phyloP scores from a whole-genome alignment of 2,329 filamentous ascomycete genomes.

The Arthroderma sp. region DNA sequence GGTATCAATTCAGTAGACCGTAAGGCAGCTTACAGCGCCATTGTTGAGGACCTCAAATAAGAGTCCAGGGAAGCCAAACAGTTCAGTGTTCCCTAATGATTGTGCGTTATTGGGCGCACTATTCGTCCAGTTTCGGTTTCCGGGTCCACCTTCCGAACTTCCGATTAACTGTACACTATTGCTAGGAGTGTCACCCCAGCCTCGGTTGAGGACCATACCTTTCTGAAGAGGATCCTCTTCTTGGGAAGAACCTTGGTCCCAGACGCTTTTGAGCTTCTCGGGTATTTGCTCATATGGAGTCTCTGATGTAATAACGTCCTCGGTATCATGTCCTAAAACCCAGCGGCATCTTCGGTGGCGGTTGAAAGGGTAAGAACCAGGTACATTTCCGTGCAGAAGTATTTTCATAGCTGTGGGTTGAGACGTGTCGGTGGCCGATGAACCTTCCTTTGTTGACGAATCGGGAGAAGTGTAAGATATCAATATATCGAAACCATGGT shows the following conservation, averaged over 20 bases:
- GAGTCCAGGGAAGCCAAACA: constrained; percentile 87
- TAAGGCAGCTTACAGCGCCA: constrained; percentile 75
- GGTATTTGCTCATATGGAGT: constrained; percentile 65
- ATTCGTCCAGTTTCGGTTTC: constrained; percentile 30
- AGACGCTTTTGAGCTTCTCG: constrained; percentile 51
- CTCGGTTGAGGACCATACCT: constrained; percentile 75
- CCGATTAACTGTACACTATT: constrained; percentile 77
- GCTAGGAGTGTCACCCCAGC: constrained; percentile 82
- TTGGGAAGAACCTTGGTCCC: constrained; percentile 51
- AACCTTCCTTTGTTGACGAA: constrained; percentile 17
- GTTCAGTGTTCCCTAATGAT: constrained; percentile 56
- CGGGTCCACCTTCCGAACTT: constrained; percentile 65
- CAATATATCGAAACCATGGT: constrained; percentile 84
- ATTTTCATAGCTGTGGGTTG: constrained; percentile 78
- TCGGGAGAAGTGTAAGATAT: constrained; percentile 64
- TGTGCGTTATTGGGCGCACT: constrained; percentile 36
- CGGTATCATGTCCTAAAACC: constrained; percentile 48
- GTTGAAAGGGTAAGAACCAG: constrained; percentile 94
- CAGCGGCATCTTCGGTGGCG: constrained; percentile 80
- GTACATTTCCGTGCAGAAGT: constrained; percentile 88
- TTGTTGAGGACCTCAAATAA: constrained; percentile 95
- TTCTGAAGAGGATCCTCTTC: constrained; percentile 42
- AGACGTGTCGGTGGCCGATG: constrained; percentile 33
- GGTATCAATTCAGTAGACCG: constrained; percentile 53
- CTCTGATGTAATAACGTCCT: constrained; percentile 54